A percentile compares a stretch with the other conserved stretches of the same genome.
These are phyloP conservation scores for Ustilago vetiveriae DNA, from an alignment of 1,284 basidiomycete genomes.

Conservation along the genomic window DNA sequence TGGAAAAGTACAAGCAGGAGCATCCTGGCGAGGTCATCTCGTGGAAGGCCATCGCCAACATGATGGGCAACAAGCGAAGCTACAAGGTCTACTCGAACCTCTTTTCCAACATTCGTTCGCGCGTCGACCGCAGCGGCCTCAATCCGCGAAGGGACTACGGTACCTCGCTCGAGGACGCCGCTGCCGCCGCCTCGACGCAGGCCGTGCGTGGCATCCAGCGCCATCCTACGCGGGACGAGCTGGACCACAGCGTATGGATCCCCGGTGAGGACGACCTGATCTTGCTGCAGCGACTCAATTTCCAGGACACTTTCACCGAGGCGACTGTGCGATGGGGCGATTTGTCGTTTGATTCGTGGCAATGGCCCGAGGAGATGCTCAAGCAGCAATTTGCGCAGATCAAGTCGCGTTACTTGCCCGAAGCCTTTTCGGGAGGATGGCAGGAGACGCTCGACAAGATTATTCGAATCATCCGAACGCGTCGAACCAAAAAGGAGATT, in stretches of 20 bases:
- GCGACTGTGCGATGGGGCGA: constrained; percentile 28
- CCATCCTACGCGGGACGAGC: constrained; percentile 35
- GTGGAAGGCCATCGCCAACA: constrained; percentile 45
- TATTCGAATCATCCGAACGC: constrained; percentile 30
- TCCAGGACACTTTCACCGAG: constrained; percentile 27
- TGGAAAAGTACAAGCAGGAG: constrained; percentile 43
- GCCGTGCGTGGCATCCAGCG: constrained; percentile 28
- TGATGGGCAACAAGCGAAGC: constrained; percentile 47
- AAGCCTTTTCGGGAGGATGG: constrained; percentile 34
- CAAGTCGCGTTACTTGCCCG: constrained; percentile 44
- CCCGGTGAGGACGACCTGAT: constrained; percentile 45
- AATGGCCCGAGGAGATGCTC: constrained; percentile 38
- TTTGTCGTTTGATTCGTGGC: constrained; percentile 36
- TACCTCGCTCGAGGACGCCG: constrained; percentile 14
- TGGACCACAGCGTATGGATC: constrained; percentile 44
- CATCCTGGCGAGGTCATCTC: constrained; percentile 41
- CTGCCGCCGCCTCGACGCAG: constrained; percentile 21
- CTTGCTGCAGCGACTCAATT: constrained; percentile 46
- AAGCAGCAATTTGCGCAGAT: constrained; percentile 44
- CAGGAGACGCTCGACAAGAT: constrained; percentile 44
- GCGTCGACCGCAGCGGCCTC: constrained; percentile 27
- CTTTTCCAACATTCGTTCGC: constrained; percentile 39
- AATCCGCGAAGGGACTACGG: constrained; percentile 29
- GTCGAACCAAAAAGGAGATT: constrained; percentile 38
- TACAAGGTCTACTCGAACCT: constrained; percentile 51